phyloP scores from a whole-genome alignment of 2,329 filamentous ascomycete species.

The Aureobasidium sp. region DNA sequence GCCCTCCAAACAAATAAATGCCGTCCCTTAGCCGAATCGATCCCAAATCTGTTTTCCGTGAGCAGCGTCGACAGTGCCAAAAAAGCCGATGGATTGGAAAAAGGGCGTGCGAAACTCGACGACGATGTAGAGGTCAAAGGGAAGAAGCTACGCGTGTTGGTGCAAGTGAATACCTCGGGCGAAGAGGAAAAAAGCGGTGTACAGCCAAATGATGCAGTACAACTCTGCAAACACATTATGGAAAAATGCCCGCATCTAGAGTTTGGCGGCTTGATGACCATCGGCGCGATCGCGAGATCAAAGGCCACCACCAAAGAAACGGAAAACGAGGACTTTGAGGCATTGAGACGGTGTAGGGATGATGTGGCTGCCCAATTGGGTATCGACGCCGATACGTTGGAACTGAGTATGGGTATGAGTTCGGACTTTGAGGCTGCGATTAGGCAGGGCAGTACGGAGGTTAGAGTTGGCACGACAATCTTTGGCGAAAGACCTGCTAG shows the following conservation, averaged over 20 bases:
- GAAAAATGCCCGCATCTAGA: constrained; percentile 65
- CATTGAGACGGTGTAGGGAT: constrained; percentile 63
- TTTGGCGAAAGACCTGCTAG: constrained; percentile 78
- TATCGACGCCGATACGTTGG: constrained; percentile 52
- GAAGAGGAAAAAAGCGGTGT: constrained; percentile 82
- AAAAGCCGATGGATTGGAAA: constrained; percentile 77
- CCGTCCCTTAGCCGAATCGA: constrained; percentile 70
- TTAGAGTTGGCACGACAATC: constrained; percentile 87
- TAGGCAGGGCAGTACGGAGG: constrained; percentile 74
- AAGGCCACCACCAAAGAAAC: constrained; percentile 61
- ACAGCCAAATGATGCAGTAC: constrained; percentile 55
- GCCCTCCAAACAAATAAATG: constrained; percentile 92
- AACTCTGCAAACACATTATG: constrained; percentile 63
- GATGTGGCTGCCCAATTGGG: constrained; percentile 58
- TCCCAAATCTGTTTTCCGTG: constrained; percentile 85
- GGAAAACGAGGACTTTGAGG: constrained; percentile 87
- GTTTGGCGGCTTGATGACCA: constrained; percentile 88
- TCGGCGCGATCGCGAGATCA: constrained; percentile 85
- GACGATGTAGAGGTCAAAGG: constrained; percentile 19
- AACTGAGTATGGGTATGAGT: constrained; percentile 97
- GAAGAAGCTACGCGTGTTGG: constrained; percentile 61
- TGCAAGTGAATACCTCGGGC: constrained; percentile 93
- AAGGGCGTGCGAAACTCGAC: constrained; percentile 59
- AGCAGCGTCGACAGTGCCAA: constrained; percentile 83
- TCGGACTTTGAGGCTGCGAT: constrained; percentile 91